Evolutionary conservation across 768 basidiomycete species (phyloP).

Genomic region (Boletus coccyginus): DNA sequence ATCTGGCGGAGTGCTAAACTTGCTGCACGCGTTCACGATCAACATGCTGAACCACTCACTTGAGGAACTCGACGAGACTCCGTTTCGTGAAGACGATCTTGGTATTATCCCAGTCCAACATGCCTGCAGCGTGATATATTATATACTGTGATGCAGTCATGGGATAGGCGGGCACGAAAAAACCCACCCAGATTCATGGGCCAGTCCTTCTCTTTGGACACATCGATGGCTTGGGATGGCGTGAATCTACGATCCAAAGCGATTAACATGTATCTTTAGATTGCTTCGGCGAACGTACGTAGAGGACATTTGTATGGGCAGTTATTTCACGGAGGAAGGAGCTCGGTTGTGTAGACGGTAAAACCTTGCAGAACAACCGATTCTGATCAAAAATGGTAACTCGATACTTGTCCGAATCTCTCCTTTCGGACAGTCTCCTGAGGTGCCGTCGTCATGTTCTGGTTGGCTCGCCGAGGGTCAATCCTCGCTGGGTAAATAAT

Average conservation of each 20-base stretch:
- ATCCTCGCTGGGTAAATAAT: background rate
- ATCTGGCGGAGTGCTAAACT: slow-evolving; percentile 43
- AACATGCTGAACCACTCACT: slow-evolving; percentile 40
- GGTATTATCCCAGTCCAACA: slow-evolving; percentile 79
- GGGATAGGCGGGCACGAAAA: background rate
- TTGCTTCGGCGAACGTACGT: slow-evolving; percentile 16
- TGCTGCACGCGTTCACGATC: slow-evolving; percentile 6
- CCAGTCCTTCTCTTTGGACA: slow-evolving; percentile 74
- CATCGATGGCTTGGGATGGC: slow-evolving; percentile 52
- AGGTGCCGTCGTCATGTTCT: background rate
- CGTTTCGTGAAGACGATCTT: slow-evolving; percentile 80
- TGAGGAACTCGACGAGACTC: slow-evolving; percentile 71
- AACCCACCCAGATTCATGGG: slow-evolving; percentile 57
- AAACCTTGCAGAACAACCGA: background rate
- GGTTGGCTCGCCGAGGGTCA: background rate
- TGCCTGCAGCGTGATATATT: slow-evolving; percentile 40
- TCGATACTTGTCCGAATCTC: background rate
- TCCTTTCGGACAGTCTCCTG: background rate
- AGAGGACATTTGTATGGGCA: slow-evolving; percentile 18
- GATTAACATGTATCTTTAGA: slow-evolving; percentile 1
- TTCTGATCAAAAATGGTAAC: slow-evolving; percentile 7
- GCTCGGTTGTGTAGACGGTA: background rate
- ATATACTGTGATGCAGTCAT: background rate
- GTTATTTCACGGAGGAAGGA: background rate
- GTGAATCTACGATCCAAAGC: slow-evolving; percentile 46